A percentile compares a stretch with the other conserved stretches of the same genome.
These are phyloP conservation scores for Nannochloropsis salina DNA, from an alignment of 108 stramenopile genomes.

Conservation along the genomic window DNA sequence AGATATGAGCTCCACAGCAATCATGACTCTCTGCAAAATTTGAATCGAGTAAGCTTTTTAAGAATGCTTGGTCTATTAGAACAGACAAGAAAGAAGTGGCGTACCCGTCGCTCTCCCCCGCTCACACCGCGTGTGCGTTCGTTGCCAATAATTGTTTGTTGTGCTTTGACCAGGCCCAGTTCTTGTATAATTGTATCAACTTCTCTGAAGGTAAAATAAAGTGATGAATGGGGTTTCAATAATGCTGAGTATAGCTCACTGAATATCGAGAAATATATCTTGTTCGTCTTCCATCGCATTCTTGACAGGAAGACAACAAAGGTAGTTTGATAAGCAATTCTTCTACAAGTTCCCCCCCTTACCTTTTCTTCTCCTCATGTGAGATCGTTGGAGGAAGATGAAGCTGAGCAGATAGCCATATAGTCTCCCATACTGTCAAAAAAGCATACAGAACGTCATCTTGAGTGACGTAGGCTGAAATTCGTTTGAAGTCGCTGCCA, in stretches of 20 bases:
- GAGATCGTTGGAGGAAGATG: background rate
- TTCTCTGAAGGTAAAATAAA: background rate
- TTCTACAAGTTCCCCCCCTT: background rate
- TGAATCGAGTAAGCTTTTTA: background rate
- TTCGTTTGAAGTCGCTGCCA: background rate
- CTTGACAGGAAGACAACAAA: too few species aligned
- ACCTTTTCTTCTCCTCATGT: conserved; percentile 13
- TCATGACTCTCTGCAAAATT: background rate
- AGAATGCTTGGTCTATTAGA: too few species aligned
- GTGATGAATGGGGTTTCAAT: background rate
- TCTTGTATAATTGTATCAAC: conserved; percentile 17
- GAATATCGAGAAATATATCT: too few species aligned
- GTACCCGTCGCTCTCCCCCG: conserved; percentile 30
- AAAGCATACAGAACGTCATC: conserved; percentile 31
- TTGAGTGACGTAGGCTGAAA: conserved; percentile 30
- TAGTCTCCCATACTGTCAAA: conserved; percentile 37
- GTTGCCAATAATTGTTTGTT: conserved; percentile 34
- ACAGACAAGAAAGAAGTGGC: background rate
- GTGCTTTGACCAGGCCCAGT: conserved; percentile 23
- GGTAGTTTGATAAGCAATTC: too few species aligned
- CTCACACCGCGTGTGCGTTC: conserved; percentile 30
- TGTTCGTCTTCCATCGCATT: too few species aligned
- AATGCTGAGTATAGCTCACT: too few species aligned
- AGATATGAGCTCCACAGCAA: conserved; percentile 22
- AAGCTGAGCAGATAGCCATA: conserved; percentile 24